Evolutionary conservation across 2,329 filamentous ascomycete genomes (phyloP), one percentile per base, ranked within the genome.

Genomic region (Drechslera avenae): DNA sequence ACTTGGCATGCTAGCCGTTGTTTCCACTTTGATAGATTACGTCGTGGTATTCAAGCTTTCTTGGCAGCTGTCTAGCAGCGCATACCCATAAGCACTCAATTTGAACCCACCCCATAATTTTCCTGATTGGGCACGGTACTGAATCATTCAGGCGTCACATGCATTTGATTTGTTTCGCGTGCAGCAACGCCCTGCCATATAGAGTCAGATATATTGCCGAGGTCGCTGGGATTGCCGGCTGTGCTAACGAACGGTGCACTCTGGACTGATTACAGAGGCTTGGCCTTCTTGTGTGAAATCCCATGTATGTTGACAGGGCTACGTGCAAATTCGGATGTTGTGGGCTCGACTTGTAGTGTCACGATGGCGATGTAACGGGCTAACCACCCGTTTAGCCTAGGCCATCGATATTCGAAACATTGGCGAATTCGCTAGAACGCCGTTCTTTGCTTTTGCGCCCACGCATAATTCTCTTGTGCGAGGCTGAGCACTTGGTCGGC

Each of bases 1-100:
- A 45, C 33, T 52, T 36, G 9, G 23, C 5, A 33, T 14, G 4
- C 16, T n/a, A 43, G 19, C 44, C 46, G 50, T 33, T 45, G 46
- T 50, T 41, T 50, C 45, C 41, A 46, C 48, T 44, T 31, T 18
- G 23, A 60, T 65, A 61, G 42, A 65, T 63, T 65, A 39, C 34
- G 19, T 50, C 26, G 17, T 28, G 46, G 28, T n/a, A 37, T 53
- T 51, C 46, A 56, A 56, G 54, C 52, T 49, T 52, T 42, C 60
- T 65, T 63, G 56, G 59, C 59, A 43, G 13, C 23, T 31, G 41
- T 34, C 43, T 28, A 30, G 36, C 50, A 49, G 42, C 50, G 50
- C 54, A 37, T 59, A 44, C 30, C 44, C 52, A 50, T 50, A 41
- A 41, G 46, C 36, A 45, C 41, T 46, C 46, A 50, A 54, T 57